Evolutionary conservation across 139 green algal species (phyloP).

Genomic region (Chlamydomonas sphaeroides): DNA sequence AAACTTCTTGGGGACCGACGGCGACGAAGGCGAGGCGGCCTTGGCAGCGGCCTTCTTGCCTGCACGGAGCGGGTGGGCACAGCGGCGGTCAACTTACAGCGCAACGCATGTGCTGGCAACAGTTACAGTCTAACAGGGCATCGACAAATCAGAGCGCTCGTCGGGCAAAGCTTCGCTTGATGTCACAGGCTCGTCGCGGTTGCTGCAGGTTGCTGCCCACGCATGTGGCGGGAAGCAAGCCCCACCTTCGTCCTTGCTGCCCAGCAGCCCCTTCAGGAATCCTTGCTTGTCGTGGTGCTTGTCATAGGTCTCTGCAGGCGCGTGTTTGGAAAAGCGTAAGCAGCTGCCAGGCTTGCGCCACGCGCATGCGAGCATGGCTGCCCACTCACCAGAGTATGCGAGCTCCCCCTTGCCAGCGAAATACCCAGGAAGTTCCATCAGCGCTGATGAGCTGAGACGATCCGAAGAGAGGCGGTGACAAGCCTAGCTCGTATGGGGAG

Average conservation of each 20-base stretch:
- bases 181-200: too few relatives aligned
- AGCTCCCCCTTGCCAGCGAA: constrained; percentile 12
- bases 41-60: constrained; percentile 29
- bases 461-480: too few relatives aligned
- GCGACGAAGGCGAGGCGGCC: background rate
- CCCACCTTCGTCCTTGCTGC: constrained; percentile 35
- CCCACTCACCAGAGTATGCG: background rate
- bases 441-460: background rate
- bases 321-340: too few relatives aligned
- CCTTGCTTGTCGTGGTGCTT: constrained; percentile 33
- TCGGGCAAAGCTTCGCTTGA: too few relatives aligned
- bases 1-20: constrained; percentile 44
- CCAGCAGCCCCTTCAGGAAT: constrained; percentile 38
- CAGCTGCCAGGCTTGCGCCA: too few relatives aligned
- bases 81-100: too few relatives aligned
- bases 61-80: background rate
- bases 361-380: too few relatives aligned
- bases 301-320: constrained; percentile 3
- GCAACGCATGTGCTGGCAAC: too few relatives aligned
- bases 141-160: too few relatives aligned
- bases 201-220: too few relatives aligned
- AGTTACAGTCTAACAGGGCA: too few relatives aligned
- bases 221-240: too few relatives aligned
- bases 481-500: background rate
- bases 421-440: constrained; percentile 17